phyloP scores from a whole-genome alignment of 495 filamentous ascomycete genomes.

The Talaromyces stipitatus region DNA sequence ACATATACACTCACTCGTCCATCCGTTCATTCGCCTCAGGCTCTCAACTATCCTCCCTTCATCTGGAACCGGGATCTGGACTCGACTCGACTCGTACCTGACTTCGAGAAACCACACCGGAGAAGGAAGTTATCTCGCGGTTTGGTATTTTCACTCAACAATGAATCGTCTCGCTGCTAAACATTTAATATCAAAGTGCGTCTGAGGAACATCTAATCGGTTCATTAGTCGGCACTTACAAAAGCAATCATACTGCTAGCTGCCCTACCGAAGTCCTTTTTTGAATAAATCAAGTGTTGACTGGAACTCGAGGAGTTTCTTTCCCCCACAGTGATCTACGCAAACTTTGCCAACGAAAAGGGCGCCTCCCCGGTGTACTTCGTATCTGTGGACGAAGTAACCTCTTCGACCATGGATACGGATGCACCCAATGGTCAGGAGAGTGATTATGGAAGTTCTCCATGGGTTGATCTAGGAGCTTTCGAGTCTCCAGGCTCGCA shows the following conservation, averaged over 20 bases:
- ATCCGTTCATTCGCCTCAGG: not conserved
- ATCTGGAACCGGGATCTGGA: not conserved
- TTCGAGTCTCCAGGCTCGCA: constrained; percentile 34
- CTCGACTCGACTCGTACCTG: not conserved
- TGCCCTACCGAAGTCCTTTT: not conserved
- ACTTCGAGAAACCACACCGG: not conserved
- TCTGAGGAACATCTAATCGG: not conserved
- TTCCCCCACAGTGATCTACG: not conserved
- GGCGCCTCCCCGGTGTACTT: not conserved
- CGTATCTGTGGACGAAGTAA: constrained; percentile 15
- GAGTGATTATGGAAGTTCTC: constrained; percentile 42
- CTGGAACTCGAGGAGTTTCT: not conserved
- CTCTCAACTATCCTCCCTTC: not conserved
- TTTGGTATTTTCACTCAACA: not conserved
- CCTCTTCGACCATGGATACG: constrained; percentile 31
- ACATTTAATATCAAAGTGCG: constrained; percentile 2
- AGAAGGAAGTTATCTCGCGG: not conserved
- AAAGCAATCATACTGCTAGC: not conserved
- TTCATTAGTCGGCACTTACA: constrained; percentile 1
- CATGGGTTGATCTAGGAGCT: constrained; percentile 43
- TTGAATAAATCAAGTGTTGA: not conserved
- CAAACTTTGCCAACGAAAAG: not conserved
- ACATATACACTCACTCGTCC: not conserved
- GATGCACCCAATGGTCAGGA: constrained; percentile 35
- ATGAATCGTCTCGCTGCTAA: not conserved